Base-by-base conservation (phyloP, 2,329 filamentous ascomycete genomes). In the Penicillium sp. region DNA sequence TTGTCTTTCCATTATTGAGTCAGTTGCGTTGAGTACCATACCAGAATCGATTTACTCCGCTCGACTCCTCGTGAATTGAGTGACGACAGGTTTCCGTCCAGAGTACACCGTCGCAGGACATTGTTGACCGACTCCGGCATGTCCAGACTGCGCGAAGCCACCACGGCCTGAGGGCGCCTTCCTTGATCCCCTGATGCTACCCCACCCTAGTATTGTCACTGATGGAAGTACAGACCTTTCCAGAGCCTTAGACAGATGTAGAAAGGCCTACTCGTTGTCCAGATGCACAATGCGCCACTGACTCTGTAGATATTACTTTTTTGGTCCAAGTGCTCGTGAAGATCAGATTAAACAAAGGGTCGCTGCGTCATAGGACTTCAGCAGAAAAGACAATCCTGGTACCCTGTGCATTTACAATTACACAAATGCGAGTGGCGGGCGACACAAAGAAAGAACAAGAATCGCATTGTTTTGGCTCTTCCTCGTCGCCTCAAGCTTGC, bases 261-360 rank as follows among this genome's bases (percentile, higher is more conserved):
- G 38, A 46, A 58, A 45, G 30, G 35, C 9, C 15, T 17, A n/a
- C 47, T 7, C 30, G 17, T 38, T 50, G 26, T 44, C n/a, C 38
- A 35, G 23, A 56, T 59, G 62, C 56, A 62, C 29, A 11, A 60
- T 62, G 59, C 62, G 35, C 35, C 35, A 15, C 35, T 11, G 35
- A 15, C 35, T 11, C 35, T 15, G 35, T 41, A 13, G 2, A 41
- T 41, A 41, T 15, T 41, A 15, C 35, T 9, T 47, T 26, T 44
- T 56, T 50, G 15, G 38, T 13, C 30, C 47, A 21, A 15, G 26
- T 48, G 35, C 52, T 26, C 30, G 26, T 57, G 46, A 35, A 61
- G 58, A 61, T 61, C 53, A 50, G 56, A 60, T 61, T 64, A 64
- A 49, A 47, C 57, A 45, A 26, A 51, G 54, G 54, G 47, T 41